Evolutionary conservation across 116 monocot species (phyloP), one percentile per base, ranked within the genome.

Genomic region (Cymodocea nodosa): DNA sequence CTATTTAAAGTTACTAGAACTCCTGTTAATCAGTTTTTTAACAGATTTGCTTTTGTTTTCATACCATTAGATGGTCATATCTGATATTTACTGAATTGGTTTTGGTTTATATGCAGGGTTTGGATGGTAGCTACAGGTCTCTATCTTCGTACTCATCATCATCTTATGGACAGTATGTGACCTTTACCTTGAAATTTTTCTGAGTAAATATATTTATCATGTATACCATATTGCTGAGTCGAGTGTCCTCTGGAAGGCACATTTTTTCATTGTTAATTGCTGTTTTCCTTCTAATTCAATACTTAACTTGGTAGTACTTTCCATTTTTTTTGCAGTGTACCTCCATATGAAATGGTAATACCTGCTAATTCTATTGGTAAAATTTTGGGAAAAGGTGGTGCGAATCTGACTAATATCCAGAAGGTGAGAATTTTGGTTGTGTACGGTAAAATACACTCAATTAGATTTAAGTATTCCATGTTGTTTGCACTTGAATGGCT

Each of bases 331-430:
- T 58, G 40, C 59, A 83, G 79, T 44, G 24, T 76, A 25, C 78
- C 76, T 37, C 40, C 81, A 48, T 78, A 73, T 73, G 87, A 87
- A 61, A 76, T 87, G 84, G 48, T 76, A 52, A 84, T 87, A 64
- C 84, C 87, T 71, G 71, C 81, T 49, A 81, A 50, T 70, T 84
- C 81, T 24, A 52, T 83, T 52, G 65, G 74, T 59, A 87, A 84
- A 79, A 84, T 87, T 19, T 50, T 87, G 77, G 87, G 87, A 49
- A 87, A 84, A 79, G 80, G 78, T 58, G 87, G 84, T 25, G 48
- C 78, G 61, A 87, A 87, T 60, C 52, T 87, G 49, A 78, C 74
- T 0, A 87, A 83, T 60, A 83, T 87, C 62, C 81, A 75, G 68
- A 83, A 83, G 87, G 87, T 87, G 8, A 53, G 71, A 68, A 50